Conservation (phyloP, 345 rosid species). For the Heritiera fomes region DNA sequence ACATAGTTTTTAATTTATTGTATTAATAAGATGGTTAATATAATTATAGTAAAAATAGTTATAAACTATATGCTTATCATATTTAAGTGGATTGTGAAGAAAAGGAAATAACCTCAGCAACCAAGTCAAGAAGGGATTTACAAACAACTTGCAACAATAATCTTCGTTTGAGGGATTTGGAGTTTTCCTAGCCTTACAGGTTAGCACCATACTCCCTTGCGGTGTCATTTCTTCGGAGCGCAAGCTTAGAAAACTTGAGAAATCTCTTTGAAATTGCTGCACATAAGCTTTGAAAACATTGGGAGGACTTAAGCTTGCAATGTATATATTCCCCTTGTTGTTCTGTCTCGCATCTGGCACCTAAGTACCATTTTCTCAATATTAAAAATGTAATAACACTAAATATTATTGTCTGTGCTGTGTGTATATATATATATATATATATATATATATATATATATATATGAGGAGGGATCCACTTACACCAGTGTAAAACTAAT, state of each 20-base stretch:
- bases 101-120: constrained; percentile 32
- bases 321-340: constrained; percentile 27
- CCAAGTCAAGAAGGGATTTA: constrained; percentile 35
- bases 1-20: not conserved
- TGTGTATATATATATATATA: too few relatives aligned
- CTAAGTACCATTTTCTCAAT: constrained; percentile 4
- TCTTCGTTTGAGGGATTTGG: constrained; percentile 26
- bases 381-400: not conserved
- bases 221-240: constrained; percentile 44
- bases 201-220: constrained; percentile 48
- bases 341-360: constrained; percentile 29
- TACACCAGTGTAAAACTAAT: too few relatives aligned
- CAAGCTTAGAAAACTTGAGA: constrained; percentile 39
- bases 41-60: too few relatives aligned
- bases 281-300: constrained; percentile 31
- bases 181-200: constrained; percentile 36
- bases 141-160: constrained; percentile 28
- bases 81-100: not conserved
- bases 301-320: constrained; percentile 37
- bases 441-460: too few relatives aligned
- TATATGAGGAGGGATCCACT: too few relatives aligned
- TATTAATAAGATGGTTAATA: not conserved
- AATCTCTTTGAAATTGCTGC: not conserved
- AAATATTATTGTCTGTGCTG: too few relatives aligned
- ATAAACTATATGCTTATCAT: not conserved